A percentile compares a stretch with the other conserved stretches of the same genome.
phyloP scores from a whole-genome alignment of 2,329 filamentous ascomycete species.

The Xylariaceae sp. region DNA sequence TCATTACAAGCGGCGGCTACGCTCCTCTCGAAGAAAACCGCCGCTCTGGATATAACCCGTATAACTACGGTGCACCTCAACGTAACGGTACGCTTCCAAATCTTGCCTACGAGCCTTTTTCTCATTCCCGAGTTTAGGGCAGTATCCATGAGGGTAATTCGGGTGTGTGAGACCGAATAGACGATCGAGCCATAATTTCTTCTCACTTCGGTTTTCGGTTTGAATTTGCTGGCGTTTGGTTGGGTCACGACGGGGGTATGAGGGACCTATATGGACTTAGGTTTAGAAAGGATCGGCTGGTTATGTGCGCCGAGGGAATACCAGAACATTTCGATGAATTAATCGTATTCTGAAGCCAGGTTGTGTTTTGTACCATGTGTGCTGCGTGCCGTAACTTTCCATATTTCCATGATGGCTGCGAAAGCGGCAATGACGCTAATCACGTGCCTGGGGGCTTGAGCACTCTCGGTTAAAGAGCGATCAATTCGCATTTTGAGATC shows the following conservation, averaged over 20 bases:
- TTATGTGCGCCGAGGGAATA: conserved; percentile 16
- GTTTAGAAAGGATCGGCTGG: conserved; percentile 9
- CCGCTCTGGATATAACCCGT: conserved; percentile 30
- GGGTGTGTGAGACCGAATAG: conserved; percentile 9
- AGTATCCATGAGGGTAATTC: not conserved
- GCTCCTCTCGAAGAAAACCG: conserved; percentile 42
- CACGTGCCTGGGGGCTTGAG: conserved; percentile 26
- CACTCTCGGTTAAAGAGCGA: not conserved
- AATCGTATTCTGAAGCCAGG: not conserved
- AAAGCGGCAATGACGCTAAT: conserved; percentile 16
- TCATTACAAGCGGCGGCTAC: conserved; percentile 42
- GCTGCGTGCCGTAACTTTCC: not conserved
- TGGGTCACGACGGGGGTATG: conserved; percentile 25
- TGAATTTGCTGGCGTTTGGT: conserved; percentile 30
- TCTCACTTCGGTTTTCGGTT: conserved; percentile 9
- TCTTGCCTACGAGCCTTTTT: conserved; percentile 61
- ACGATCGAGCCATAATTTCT: conserved; percentile 1
- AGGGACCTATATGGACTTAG: conserved; percentile 13
- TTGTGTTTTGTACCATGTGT: not conserved
- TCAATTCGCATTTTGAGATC: not conserved
- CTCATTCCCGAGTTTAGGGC: conserved; percentile 48
- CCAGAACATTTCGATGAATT: conserved; percentile 19
- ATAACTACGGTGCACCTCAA: conserved; percentile 40
- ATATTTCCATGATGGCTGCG: not conserved
- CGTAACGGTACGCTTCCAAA: conserved; percentile 44